Percentiles rank a stretch among this genome's conserved stretches.
Evolutionary conservation across 2,329 filamentous ascomycete species (phyloP).

Genomic region (Monosporascus sp.): DNA sequence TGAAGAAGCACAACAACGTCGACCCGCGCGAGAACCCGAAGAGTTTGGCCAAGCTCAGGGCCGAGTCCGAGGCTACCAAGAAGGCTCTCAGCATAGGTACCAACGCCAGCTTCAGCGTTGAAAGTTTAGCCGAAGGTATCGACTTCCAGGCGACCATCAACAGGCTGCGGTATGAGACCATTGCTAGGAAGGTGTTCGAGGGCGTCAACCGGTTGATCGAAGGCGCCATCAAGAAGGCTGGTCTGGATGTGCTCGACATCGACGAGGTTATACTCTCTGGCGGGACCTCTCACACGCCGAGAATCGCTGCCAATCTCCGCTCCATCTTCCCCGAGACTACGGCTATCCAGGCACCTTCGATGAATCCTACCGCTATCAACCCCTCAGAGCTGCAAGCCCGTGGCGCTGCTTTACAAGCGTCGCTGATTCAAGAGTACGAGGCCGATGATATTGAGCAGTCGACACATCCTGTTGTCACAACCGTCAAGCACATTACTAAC

Average conservation of each 20-base stretch:
- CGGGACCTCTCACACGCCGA: constrained; percentile 87
- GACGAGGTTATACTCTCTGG: constrained; percentile 93
- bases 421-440: constrained; percentile 91
- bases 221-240: constrained; percentile 83
- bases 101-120: constrained; percentile 87
- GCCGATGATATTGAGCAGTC: constrained; percentile 90
- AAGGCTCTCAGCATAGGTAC: constrained; percentile 83
- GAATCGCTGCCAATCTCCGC: constrained; percentile 76
- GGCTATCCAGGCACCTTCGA: constrained; percentile 75
- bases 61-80: constrained; percentile 87
- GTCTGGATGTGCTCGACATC: constrained; percentile 84
- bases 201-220: constrained; percentile 84
- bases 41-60: constrained; percentile 84
- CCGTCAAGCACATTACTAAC: constrained; percentile 82
- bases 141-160: constrained; percentile 93
- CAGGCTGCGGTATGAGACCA: constrained; percentile 85
- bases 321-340: constrained; percentile 78
- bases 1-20: constrained; percentile 83
- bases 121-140: constrained; percentile 80
- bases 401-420: constrained; percentile 92
- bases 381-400: constrained; percentile 84
- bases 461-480: constrained; percentile 90
- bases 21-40: constrained; percentile 79
- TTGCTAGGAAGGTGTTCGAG: constrained; percentile 79
- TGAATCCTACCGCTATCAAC: constrained; percentile 74